Evolutionary conservation across 2,329 filamentous ascomycete genomes (phyloP), one percentile per base, ranked within the genome.

Genomic region (Biscogniauxia mediterranea): DNA sequence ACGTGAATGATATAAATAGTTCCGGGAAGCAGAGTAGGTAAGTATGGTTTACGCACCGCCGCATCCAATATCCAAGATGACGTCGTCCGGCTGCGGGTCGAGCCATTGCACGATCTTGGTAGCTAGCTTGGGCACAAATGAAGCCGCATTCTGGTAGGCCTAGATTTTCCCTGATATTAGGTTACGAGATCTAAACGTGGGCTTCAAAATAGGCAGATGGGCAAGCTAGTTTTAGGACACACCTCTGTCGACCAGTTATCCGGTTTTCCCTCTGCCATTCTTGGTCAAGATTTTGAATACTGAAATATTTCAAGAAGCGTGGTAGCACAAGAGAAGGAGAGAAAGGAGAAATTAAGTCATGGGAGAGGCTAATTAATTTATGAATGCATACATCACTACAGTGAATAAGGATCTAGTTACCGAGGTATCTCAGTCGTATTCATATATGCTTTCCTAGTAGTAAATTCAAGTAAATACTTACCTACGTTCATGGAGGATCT

Each of bases 111-210:
- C 68, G 5, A 89, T 78, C 61, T 85, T 87, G 17, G 78, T 79
- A 0, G 86, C 82, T 9, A 89, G 76, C 68, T 86, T 84, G 3
- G 87, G 86, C 8, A 89, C 86, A 67, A 89, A 89, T 0, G 84
- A 82, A 7, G 86, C 87, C 1, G 85, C 82, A 61, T 82, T 77
- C 62, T 86, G 82, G 69, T 89, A 89, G 32, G 81, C 81, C 83
- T 86, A n/a, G 11, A 11, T 46, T 46, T 15, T 46, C 17, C 11
- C 11, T n/a, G 6, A 46, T 46, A 7, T 46, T 46, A 46, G 38
- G 17, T n/a, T n/a, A 46, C 17, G 28, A 32, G 11, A 4, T 32
- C 28, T 32, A 8, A 9, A 9, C 28, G 2, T 8, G 28, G 28
- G 28, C 7, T 32, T 23, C 23, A 5, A 23, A 23, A 32, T 32